These are phyloP conservation scores for Podaxis carcinomalis DNA, from an alignment of 768 basidiomycete species.

Conservation along the genomic window DNA sequence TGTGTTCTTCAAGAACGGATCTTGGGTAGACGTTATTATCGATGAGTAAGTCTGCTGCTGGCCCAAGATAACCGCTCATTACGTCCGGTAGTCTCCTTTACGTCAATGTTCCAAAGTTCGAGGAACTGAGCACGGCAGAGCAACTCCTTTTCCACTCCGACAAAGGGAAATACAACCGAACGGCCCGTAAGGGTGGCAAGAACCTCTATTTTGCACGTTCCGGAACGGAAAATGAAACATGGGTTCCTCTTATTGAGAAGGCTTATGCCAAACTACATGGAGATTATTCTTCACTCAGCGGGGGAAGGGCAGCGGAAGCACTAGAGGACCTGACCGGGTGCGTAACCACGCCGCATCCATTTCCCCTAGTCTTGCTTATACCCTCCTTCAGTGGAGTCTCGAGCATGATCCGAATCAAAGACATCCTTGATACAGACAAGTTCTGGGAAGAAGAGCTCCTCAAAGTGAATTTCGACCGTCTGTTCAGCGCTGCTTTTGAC, in stretches of 20 bases:
- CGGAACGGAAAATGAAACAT: slow-evolving; percentile 44
- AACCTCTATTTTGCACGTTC: slow-evolving; percentile 47
- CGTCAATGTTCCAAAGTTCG: slow-evolving; percentile 45
- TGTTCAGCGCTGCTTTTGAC: slow-evolving; percentile 49
- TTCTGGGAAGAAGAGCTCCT: slow-evolving; percentile 55
- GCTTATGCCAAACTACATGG: slow-evolving; percentile 56
- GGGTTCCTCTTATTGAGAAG: slow-evolving; percentile 55
- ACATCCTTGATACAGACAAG: slow-evolving; percentile 43
- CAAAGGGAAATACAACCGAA: slow-evolving; percentile 39
- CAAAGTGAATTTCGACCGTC: slow-evolving; percentile 44
- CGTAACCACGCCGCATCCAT: not conserved
- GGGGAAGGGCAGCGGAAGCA: slow-evolving; percentile 39
- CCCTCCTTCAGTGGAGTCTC: slow-evolving; percentile 34
- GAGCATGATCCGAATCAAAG: slow-evolving; percentile 37
- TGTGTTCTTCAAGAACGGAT: slow-evolving; percentile 48
- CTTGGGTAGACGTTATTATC: slow-evolving; percentile 51
- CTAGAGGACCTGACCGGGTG: slow-evolving; percentile 57
- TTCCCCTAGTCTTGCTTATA: not conserved
- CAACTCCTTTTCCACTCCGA: slow-evolving; percentile 48
- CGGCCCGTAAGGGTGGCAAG: slow-evolving; percentile 45
- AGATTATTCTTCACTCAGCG: slow-evolving; percentile 31
- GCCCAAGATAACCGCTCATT: slow-evolving; percentile 23
- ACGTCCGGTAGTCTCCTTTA: slow-evolving; percentile 36
- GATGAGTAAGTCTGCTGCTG: slow-evolving; percentile 42
- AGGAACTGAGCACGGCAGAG: slow-evolving; percentile 36